These are phyloP conservation scores for Chaetomidium leptoderma DNA, from an alignment of 495 filamentous ascomycete species.

Conservation along the genomic window DNA sequence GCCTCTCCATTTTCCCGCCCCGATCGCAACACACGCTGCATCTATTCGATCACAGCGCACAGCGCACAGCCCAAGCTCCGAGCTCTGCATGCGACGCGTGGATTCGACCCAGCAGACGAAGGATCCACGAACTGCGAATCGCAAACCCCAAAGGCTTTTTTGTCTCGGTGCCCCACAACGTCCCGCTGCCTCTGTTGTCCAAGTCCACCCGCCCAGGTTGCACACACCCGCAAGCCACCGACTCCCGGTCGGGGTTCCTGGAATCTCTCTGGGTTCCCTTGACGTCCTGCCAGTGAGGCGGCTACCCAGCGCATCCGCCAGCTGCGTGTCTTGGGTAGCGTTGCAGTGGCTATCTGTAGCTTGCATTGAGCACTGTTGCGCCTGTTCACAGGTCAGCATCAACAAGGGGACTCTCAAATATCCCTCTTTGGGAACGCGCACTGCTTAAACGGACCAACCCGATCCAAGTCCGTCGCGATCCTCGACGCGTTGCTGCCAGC, in stretches of 20 bases:
- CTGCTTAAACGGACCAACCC: constrained; percentile 6
- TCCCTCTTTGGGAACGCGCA: background rate
- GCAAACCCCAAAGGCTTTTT: constrained; percentile 7
- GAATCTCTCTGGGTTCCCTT: background rate
- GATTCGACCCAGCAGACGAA: constrained; percentile 9
- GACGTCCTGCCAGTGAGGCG: background rate
- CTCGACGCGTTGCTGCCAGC: constrained; percentile 20
- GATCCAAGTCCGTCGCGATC: background rate
- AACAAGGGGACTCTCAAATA: background rate
- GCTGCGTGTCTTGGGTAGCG: background rate
- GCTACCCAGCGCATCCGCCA: background rate
- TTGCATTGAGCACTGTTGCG: constrained; percentile 1
- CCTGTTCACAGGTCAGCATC: background rate
- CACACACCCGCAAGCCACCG: constrained; percentile 9
- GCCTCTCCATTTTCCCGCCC: constrained; percentile 30
- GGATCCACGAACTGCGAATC: constrained; percentile 18
- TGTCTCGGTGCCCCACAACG: constrained; percentile 13
- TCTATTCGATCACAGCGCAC: constrained; percentile 27
- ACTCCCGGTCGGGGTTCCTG: background rate
- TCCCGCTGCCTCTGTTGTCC: background rate
- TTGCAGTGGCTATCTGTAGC: background rate
- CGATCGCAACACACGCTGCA: constrained; percentile 18
- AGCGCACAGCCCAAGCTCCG: constrained; percentile 7
- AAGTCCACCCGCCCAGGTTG: constrained; percentile 7
- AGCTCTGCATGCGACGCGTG: constrained; percentile 17